phyloP scores from a whole-genome alignment of 805 yeast genomes.

The Candida gorgasii region DNA sequence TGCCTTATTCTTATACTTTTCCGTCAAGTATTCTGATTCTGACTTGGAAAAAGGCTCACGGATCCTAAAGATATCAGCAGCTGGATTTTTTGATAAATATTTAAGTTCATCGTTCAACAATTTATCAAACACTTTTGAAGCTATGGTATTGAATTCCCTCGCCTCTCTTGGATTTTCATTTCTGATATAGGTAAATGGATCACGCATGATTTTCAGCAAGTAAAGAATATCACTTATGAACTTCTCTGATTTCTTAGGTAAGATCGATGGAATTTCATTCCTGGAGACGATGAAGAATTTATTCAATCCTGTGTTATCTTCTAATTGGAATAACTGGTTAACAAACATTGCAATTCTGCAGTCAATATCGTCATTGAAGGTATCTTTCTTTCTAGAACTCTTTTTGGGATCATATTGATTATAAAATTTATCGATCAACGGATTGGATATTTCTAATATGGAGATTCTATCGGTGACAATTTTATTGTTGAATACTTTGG shows the following conservation, averaged over 20 bases:
- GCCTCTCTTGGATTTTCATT: slow-evolving; percentile 22
- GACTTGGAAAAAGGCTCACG: slow-evolving; percentile 17
- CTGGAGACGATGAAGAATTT: slow-evolving; percentile 36
- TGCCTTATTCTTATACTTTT: slow-evolving; percentile 20
- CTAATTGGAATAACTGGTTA: slow-evolving; percentile 34
- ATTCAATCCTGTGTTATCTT: slow-evolving; percentile 47
- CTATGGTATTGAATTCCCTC: slow-evolving; percentile 21
- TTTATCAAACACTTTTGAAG: slow-evolving; percentile 28
- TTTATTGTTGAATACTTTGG: slow-evolving; percentile 27
- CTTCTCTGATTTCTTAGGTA: slow-evolving; percentile 17
- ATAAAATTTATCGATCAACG: slow-evolving; percentile 33
- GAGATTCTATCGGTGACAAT: slow-evolving; percentile 38
- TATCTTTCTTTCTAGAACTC: slow-evolving; percentile 37
- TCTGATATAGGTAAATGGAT: slow-evolving; percentile 35
- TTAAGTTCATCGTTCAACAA: slow-evolving; percentile 32
- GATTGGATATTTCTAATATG: slow-evolving; percentile 40
- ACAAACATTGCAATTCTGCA: slow-evolving; percentile 36
- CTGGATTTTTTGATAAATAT: slow-evolving; percentile 4
- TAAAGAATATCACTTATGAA: slow-evolving; percentile 35
- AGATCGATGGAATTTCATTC: slow-evolving; percentile 24
- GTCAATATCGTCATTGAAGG: slow-evolving; percentile 39
- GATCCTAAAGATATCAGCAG: slow-evolving; percentile 4
- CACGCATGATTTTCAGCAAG: slow-evolving; percentile 31
- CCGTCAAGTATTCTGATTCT: slow-evolving; percentile 17
- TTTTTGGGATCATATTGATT: slow-evolving; percentile 21